phyloP scores from a whole-genome alignment of 1,284 basidiomycete species.

The Irpex sp. region DNA sequence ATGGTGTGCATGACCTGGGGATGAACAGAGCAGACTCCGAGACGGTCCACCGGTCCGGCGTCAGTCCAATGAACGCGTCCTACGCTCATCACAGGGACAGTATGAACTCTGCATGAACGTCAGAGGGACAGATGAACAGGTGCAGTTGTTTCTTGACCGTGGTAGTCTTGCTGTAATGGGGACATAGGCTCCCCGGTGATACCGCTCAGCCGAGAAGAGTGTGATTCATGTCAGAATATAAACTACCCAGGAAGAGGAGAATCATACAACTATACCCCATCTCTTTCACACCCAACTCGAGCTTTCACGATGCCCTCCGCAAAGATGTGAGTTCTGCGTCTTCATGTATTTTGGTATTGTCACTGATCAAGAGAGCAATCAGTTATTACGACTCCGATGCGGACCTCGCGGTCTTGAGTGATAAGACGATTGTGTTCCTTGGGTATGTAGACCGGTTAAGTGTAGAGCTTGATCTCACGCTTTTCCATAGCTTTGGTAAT shows the following conservation, averaged over 20 bases:
- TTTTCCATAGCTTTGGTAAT: slow-evolving; percentile 50
- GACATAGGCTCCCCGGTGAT: not conserved
- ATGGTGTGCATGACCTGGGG: not conserved
- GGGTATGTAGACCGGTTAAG: slow-evolving; percentile 35
- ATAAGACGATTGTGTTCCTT: slow-evolving; percentile 57
- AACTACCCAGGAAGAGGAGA: not conserved
- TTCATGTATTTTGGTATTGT: not conserved
- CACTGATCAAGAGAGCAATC: slow-evolving; percentile 9
- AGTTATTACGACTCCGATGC: slow-evolving; percentile 65
- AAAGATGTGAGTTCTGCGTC: slow-evolving; percentile 38
- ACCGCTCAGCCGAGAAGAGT: not conserved
- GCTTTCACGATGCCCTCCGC: slow-evolving; percentile 32
- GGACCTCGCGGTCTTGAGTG: slow-evolving; percentile 41
- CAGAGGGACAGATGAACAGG: not conserved
- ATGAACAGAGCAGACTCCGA: not conserved
- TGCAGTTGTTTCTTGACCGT: not conserved
- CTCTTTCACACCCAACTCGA: not conserved
- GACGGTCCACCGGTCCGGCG: not conserved
- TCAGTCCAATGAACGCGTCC: not conserved
- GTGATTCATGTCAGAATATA: not conserved
- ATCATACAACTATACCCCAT: not conserved
- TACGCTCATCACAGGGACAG: slow-evolving; percentile 1
- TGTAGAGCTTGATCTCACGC: slow-evolving; percentile 2
- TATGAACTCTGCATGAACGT: not conserved
- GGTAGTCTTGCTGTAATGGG: not conserved